Evolutionary conservation across 1,284 basidiomycete species (phyloP).

Genomic region (Trametes hirsuta): DNA sequence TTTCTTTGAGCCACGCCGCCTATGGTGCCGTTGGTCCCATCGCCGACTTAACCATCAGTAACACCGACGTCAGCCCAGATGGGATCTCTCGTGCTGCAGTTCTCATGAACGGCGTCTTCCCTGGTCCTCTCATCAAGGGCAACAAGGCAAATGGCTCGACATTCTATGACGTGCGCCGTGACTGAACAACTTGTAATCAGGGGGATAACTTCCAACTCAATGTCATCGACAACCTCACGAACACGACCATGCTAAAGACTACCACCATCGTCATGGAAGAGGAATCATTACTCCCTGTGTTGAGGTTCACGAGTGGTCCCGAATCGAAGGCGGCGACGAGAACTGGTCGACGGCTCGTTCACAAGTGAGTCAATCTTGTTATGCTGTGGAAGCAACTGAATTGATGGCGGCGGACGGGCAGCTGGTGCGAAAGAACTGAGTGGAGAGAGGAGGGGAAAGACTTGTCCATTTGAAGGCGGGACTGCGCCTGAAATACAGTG

Average conservation of each 20-base stretch:
- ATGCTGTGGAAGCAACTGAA: too few relatives aligned
- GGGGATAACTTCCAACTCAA: slow-evolving; percentile 38
- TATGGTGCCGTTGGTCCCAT: slow-evolving; percentile 25
- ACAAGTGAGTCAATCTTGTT: too few relatives aligned
- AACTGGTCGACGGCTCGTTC: too few relatives aligned
- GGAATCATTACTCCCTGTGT: not conserved
- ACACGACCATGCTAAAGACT: slow-evolving; percentile 37
- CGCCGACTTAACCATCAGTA: slow-evolving; percentile 25
- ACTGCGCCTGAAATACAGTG: too few relatives aligned
- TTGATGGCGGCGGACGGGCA: too few relatives aligned
- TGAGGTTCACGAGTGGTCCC: too few relatives aligned
- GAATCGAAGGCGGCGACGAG: too few relatives aligned
- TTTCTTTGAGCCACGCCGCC: not conserved
- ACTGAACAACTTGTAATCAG: slow-evolving; percentile 11
- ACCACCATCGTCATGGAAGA: slow-evolving; percentile 35
- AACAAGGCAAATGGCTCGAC: slow-evolving; percentile 22
- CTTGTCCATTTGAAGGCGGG: too few relatives aligned
- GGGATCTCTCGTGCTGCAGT: slow-evolving; percentile 29
- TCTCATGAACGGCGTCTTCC: slow-evolving; percentile 30
- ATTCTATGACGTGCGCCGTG: not conserved
- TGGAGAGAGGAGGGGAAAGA: too few relatives aligned
- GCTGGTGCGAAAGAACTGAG: too few relatives aligned
- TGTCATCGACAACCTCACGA: slow-evolving; percentile 39
- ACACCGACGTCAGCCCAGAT: slow-evolving; percentile 29
- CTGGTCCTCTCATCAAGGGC: slow-evolving; percentile 32